Conservation (phyloP, 495 filamentous ascomycete species). For the Neurospora sp. region DNA sequence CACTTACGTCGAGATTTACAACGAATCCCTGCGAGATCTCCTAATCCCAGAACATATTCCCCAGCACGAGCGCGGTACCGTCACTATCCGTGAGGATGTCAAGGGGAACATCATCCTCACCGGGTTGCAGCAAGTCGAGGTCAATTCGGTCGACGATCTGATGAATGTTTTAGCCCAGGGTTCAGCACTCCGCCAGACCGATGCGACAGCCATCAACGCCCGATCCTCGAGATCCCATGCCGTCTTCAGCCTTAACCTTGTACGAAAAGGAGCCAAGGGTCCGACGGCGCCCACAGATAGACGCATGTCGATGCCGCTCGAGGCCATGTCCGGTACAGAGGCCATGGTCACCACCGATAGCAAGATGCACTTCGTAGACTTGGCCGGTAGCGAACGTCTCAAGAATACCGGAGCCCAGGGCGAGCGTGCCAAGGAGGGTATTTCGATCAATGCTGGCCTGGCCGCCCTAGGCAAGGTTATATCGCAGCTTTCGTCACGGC, state of each 20-base stretch:
- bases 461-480: constrained; percentile 97
- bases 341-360: constrained; percentile 81
- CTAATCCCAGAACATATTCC: constrained; percentile 69
- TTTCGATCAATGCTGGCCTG: constrained; percentile 95
- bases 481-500: constrained; percentile 86
- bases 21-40: constrained; percentile 87
- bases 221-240: constrained; percentile 98
- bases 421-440: constrained; percentile 91
- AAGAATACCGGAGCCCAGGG: constrained; percentile 97
- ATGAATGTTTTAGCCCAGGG: constrained; percentile 82
- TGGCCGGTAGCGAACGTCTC: constrained; percentile 91
- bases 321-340: constrained; percentile 58
- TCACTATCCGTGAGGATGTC: constrained; percentile 86
- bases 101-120: constrained; percentile 93
- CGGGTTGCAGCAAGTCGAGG: constrained; percentile 74
- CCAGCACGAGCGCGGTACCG: constrained; percentile 54
- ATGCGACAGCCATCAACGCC: constrained; percentile 97
- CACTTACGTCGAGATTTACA: constrained; percentile 99
- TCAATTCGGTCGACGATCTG: constrained; percentile 89
- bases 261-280: constrained; percentile 67
- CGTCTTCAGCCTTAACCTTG: constrained; percentile 89
- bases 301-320: constrained; percentile 80
- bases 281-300: constrained; percentile 56
- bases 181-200: constrained; percentile 90
- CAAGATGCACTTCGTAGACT: constrained; percentile 97